Evolutionary conservation across 805 yeast species (phyloP).

Genomic region (Phaffomyces opuntiae): DNA sequence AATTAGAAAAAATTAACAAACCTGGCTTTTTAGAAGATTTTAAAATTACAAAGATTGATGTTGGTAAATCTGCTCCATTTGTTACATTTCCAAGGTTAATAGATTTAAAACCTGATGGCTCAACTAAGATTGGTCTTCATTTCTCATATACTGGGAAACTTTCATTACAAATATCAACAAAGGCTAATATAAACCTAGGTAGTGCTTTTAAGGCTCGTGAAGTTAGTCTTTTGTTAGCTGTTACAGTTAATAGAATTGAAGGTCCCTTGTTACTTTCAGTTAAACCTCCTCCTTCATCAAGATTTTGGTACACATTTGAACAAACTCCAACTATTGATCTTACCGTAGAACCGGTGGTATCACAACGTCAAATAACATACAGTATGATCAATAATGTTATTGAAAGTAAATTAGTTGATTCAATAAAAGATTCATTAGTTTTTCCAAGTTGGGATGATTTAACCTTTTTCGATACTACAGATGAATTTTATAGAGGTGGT

Average conservation of each 20-base stretch:
- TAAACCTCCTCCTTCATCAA: slow-evolving; percentile 85
- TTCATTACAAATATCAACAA: slow-evolving; percentile 72
- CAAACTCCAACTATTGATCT: slow-evolving; percentile 69
- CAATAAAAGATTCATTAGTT: slow-evolving; percentile 73
- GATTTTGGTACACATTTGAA: slow-evolving; percentile 88
- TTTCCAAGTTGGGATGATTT: slow-evolving; percentile 87
- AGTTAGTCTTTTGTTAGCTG: slow-evolving; percentile 64
- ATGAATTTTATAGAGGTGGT: slow-evolving; percentile 84
- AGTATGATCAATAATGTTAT: slow-evolving; percentile 74
- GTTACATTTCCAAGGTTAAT: slow-evolving; percentile 65
- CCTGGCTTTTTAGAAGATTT: slow-evolving; percentile 88
- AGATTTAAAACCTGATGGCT: slow-evolving; percentile 76
- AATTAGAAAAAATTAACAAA: slow-evolving; percentile 69
- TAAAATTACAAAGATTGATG: slow-evolving; percentile 59
- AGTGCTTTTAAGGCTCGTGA: slow-evolving; percentile 66
- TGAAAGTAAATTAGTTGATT: slow-evolving; percentile 70
- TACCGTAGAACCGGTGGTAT: slow-evolving; percentile 84
- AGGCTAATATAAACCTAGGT: slow-evolving; percentile 68
- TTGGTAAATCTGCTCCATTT: slow-evolving; percentile 78
- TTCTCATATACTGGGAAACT: slow-evolving; percentile 72
- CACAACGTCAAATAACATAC: slow-evolving; percentile 74
- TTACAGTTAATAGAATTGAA: slow-evolving; percentile 58
- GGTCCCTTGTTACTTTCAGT: slow-evolving; percentile 67
- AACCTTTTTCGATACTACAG: slow-evolving; percentile 54
- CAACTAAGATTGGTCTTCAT: slow-evolving; percentile 51